Base-by-base conservation (phyloP, 2,329 filamentous ascomycete genomes). In the Ophidiomyces ophidiicola region DNA sequence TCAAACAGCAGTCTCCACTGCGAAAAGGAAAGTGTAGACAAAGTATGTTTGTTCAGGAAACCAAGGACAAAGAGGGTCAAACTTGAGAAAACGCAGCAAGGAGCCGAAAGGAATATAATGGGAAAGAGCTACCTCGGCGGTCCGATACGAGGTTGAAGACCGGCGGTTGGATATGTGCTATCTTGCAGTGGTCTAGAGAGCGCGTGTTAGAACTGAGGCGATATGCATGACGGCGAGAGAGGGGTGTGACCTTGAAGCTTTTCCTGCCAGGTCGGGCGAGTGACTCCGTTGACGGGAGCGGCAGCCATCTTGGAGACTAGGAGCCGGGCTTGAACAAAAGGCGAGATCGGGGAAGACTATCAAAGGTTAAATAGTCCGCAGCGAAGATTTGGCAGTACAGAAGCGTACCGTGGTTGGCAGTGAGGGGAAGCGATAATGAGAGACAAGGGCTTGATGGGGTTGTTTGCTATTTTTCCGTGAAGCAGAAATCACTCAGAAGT, bases 111-210 rank as follows among this genome's bases (percentile, higher is more conserved):
- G 29, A 28, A 23, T 21, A 32, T 28, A 35, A 21, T 18, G 24
- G 33, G 14, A 35, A 45, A 39, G 14, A 43, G 15, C 30, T 69
- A 82, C 80, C 80, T 71, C 80, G 71, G 56, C 79, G 74, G 59
- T 85, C 81, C 51, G 81, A 85, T 36, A 82, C 72, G 50, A 82
- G 75, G 54, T 79, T 75, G 57, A 78, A 86, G 38, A 72, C 62
- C 5, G 79, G 79, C 34, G 65, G 58, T 30, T 62, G 58, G 28
- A 74, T 54, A 44, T 74, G 68, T 39, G 64, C 64, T 44, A 66
- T 64, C 41, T 65, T 68, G 56, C 78, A 82, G 46, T 71, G 66
- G 41, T 71, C 77, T 81, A 49, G 30, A 32, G 39, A n/a, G 34
- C 15, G 19, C n/a, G 15, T 48, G 18, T 37, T 32, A 46, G 39